Percentiles rank a stretch among this genome's conserved stretches.
Evolutionary conservation across 2,329 filamentous ascomycete species (phyloP).

Genomic region (Verticillium nubilum): DNA sequence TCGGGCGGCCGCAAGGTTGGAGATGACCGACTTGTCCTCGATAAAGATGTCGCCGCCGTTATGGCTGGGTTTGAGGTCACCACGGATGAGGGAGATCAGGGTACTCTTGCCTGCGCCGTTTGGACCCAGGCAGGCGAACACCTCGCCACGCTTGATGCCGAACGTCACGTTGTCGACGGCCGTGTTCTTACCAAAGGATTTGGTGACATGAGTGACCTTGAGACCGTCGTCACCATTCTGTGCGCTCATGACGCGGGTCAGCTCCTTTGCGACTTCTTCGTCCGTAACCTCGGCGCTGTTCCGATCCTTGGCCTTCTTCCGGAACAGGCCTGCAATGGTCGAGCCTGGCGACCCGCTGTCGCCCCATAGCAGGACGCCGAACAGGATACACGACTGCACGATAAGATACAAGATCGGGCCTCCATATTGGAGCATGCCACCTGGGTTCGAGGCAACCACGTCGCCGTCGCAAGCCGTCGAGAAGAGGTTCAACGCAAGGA

Average conservation of each 20-base stretch:
- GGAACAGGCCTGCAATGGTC: constrained; percentile 24
- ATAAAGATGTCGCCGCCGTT: constrained; percentile 76
- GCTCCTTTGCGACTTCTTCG: constrained; percentile 60
- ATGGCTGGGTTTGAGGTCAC: constrained; percentile 70
- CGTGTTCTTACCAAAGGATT: constrained; percentile 67
- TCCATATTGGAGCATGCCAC: constrained; percentile 68
- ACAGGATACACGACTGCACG: constrained; percentile 65
- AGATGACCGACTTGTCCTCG: constrained; percentile 70
- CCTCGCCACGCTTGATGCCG: constrained; percentile 70
- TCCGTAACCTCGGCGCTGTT: constrained; percentile 30
- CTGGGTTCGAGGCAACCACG: constrained; percentile 61
- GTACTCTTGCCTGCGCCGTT: constrained; percentile 92
- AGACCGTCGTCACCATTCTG: constrained; percentile 45
- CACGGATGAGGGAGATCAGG: constrained; percentile 81
- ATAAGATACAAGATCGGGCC: constrained; percentile 81
- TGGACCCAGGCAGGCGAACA: constrained; percentile 84
- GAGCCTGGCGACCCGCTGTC: constrained; percentile 68
- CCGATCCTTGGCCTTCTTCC: constrained; percentile 13
- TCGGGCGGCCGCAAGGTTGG: constrained; percentile 65
- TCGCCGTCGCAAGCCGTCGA: constrained; percentile 68
- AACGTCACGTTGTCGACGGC: constrained; percentile 90
- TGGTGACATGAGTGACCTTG: constrained; percentile 74
- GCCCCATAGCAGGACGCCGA: constrained; percentile 69
- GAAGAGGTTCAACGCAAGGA: constrained; percentile 78
- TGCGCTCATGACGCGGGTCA: constrained; percentile 47